phyloP scores from a whole-genome alignment of 345 rosid species.

The Bretschneidera sinensis region DNA sequence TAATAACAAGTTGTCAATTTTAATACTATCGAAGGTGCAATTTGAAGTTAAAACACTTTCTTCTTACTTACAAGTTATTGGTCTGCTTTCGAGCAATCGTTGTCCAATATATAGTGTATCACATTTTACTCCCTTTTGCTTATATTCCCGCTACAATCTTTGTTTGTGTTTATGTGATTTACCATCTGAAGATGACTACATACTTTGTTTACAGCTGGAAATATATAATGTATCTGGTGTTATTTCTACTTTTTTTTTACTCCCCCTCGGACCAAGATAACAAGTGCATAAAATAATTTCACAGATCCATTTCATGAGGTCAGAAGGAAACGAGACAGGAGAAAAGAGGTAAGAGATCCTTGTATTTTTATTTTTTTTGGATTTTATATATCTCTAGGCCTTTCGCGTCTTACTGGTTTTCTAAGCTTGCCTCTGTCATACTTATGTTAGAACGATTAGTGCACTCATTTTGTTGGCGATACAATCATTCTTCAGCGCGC shows the following conservation, averaged over 20 bases:
- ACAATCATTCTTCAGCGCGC: no score
- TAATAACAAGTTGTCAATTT: not conserved
- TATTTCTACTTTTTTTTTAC: conserved; percentile 4
- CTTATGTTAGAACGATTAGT: no score
- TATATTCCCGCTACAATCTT: not conserved
- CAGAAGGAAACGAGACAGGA: conserved; percentile 72
- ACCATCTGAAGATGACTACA: not conserved
- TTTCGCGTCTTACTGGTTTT: no score
- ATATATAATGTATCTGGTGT: conserved; percentile 1
- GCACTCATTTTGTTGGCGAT: no score
- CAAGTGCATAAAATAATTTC: conserved; percentile 20
- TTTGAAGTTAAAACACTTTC: not conserved
- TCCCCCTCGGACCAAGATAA: conserved; percentile 15
- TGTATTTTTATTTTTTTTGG: no score
- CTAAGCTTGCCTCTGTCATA: no score
- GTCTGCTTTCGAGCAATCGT: not conserved
- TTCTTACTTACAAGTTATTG: no score
- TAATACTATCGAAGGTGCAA: not conserved
- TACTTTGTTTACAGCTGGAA: no score
- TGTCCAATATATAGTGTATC: not conserved
- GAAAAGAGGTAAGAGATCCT: conserved; percentile 64
- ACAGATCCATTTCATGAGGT: conserved; percentile 90
- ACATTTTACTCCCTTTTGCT: conserved; percentile 1
- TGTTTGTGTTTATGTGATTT: not conserved
- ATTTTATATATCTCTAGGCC: no score